Base-by-base conservation (phyloP, 2,329 filamentous ascomycete species). In the Fusarium sp. region DNA sequence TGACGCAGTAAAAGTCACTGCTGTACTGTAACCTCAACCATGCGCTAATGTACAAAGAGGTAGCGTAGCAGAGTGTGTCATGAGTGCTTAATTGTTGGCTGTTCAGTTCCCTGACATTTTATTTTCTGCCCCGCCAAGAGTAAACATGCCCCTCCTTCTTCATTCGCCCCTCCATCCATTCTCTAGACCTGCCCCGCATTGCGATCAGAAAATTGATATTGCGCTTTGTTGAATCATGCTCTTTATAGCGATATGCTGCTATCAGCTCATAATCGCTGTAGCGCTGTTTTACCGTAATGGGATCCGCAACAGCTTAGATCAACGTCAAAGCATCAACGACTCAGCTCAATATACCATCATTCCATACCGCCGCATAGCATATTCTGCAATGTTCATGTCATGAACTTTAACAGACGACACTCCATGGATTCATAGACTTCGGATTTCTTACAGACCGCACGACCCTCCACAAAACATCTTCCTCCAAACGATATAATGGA, bases 401-500 rank as follows among this genome's bases (percentile, higher is more conserved):
- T 71, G 67, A 74, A 60, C 60, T 51, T 37, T 23, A 43, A 23
- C 20, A 61, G 47, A 66, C 37, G 45, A 65, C 59, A 49, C 20
- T 74, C 63, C 53, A 74, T 74, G 71, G 67, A 74, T 58, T 51
- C 55, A 61, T 66, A 72, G 59, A 45, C 54, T 56, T 41, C 30
- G 46, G 50, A 54, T 23, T 47, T 51, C 68, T 41, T 61, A 49
- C 48, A 66, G 23, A 67, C n/a, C 27, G 37, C 23, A 37, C 20
- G 55, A 32, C 40, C 18, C 40, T 59, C 37, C 18, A 66, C 50
- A 40, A 47, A 47, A 37, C 41, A 27, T 41, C 58, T 54, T 46
- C 46, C 64, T 21, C 23, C 23, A 48, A 48, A 73, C 77, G 76
- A 75, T 63, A 76, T 72, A 72, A 88, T 88, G 86, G 86, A 88